phyloP scores from a whole-genome alignment of 768 basidiomycete species.

The Auriscalpium orientale region DNA sequence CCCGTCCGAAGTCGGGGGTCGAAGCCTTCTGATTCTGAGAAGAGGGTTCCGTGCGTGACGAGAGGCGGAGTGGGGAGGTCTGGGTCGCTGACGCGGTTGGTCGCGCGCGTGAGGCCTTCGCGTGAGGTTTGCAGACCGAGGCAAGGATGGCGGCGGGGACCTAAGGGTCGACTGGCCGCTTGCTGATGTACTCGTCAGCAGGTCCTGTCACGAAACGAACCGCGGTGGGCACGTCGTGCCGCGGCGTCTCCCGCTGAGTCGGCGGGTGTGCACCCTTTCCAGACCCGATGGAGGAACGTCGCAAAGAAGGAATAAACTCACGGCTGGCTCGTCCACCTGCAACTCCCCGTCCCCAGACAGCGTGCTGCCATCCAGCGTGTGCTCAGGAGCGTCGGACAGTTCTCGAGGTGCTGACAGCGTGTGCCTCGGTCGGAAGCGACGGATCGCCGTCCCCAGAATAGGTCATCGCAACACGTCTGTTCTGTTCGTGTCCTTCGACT shows the following conservation, averaged over 20 bases:
- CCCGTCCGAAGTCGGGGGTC: neutral
- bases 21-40: neutral
- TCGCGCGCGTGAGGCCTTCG: neutral
- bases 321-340: no score
- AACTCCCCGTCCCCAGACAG: no score
- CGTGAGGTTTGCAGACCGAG: neutral
- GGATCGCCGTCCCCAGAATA: conserved; percentile 28
- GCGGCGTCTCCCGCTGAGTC: neutral
- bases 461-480: conserved; percentile 29
- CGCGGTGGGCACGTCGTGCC: neutral
- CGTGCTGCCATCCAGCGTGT: neutral
- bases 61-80: neutral
- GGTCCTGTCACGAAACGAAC: neutral
- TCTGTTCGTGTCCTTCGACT: conserved; percentile 27
- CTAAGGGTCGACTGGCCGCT: conserved; percentile 1
- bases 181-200: neutral
- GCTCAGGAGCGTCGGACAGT: neutral
- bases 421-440: conserved; percentile 23
- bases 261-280: no score
- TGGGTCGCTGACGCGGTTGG: neutral
- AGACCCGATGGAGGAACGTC: no score
- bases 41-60: no score
- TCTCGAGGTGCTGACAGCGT: neutral
- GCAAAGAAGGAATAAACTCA: no score
- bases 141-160: neutral